A percentile compares a stretch with the other conserved stretches of the same genome.
These are phyloP conservation scores for Croton setiger DNA, from an alignment of 441 rosid genomes.

Conservation along the genomic window DNA sequence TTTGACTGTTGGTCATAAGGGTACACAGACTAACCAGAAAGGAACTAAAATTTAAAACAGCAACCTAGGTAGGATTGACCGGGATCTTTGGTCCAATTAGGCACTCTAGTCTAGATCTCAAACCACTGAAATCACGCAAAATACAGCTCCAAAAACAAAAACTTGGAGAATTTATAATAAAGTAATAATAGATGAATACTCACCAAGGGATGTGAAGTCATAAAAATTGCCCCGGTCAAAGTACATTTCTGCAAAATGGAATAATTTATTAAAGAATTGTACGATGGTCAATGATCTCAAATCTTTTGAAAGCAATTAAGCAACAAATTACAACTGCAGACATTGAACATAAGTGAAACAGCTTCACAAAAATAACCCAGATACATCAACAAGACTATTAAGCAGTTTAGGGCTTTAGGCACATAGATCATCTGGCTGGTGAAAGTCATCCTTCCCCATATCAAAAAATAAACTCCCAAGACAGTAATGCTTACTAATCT, in stretches of 20 bases:
- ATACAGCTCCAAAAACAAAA: slow-evolving; percentile 6
- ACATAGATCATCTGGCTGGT: neutral
- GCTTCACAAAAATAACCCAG: neutral
- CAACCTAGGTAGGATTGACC: neutral
- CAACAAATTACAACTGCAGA: slow-evolving; percentile 11
- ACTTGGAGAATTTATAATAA: neutral
- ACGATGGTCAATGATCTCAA: slow-evolving; percentile 15
- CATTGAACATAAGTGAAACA: neutral
- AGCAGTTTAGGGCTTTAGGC: slow-evolving; percentile 3
- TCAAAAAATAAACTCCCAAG: slow-evolving; percentile 3
- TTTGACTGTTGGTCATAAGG: neutral
- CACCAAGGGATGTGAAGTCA: slow-evolving; percentile 96
- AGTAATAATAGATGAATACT: slow-evolving; percentile 29
- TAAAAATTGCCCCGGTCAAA: slow-evolving; percentile 96
- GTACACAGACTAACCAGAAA: neutral
- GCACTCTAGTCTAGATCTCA: neutral
- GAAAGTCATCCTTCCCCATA: neutral
- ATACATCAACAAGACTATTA: neutral
- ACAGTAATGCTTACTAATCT: neutral
- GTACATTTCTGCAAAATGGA: slow-evolving; percentile 64
- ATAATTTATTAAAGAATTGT: slow-evolving; percentile 11
- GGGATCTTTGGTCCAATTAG: neutral
- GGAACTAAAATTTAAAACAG: neutral
- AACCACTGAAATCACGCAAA: neutral
- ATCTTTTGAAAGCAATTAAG: slow-evolving; percentile 16